These are phyloP conservation scores for Mycocentrospora acerina DNA, from an alignment of 2,329 filamentous ascomycete genomes.

Conservation along the genomic window DNA sequence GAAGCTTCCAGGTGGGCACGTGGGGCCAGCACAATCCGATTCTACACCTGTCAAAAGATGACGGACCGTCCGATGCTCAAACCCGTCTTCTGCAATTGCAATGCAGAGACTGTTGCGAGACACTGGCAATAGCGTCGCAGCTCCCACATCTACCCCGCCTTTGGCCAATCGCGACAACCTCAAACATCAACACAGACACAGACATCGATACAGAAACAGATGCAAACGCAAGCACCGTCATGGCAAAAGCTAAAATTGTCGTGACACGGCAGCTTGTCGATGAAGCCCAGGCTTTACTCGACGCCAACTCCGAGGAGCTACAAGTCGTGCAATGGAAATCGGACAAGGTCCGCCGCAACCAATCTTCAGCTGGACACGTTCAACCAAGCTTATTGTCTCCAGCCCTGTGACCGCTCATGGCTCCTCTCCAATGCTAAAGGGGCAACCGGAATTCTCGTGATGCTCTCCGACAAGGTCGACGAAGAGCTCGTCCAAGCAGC, in stretches of 20 bases:
- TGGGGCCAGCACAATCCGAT: too few species aligned
- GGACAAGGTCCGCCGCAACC: conserved; percentile 16
- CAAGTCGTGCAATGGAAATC: conserved; percentile 34
- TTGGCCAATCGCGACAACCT: too few species aligned
- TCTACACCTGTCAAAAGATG: too few species aligned
- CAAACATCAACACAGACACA: too few species aligned
- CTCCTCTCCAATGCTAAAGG: conserved; percentile 27
- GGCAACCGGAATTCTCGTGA: conserved; percentile 28
- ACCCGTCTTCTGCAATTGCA: too few species aligned
- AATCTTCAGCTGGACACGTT: not conserved
- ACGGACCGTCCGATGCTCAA: too few species aligned
- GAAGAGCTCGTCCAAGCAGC: conserved; percentile 26
- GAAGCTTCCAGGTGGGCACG: too few species aligned
- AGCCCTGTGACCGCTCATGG: conserved; percentile 34
- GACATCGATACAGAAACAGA: too few species aligned
- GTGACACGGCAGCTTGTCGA: conserved; percentile 30
- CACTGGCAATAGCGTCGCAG: too few species aligned
- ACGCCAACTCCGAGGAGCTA: conserved; percentile 17
- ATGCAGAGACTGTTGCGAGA: too few species aligned
- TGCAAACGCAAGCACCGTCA: conserved; percentile 14
- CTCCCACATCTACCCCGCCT: too few species aligned
- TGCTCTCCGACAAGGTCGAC: conserved; percentile 31
- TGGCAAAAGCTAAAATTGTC: conserved; percentile 29
- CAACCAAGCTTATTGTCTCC: not conserved
- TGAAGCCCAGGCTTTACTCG: conserved; percentile 22